These are phyloP conservation scores for Claviceps maximensis DNA, from an alignment of 2,329 filamentous ascomycete species.

Conservation along the genomic window DNA sequence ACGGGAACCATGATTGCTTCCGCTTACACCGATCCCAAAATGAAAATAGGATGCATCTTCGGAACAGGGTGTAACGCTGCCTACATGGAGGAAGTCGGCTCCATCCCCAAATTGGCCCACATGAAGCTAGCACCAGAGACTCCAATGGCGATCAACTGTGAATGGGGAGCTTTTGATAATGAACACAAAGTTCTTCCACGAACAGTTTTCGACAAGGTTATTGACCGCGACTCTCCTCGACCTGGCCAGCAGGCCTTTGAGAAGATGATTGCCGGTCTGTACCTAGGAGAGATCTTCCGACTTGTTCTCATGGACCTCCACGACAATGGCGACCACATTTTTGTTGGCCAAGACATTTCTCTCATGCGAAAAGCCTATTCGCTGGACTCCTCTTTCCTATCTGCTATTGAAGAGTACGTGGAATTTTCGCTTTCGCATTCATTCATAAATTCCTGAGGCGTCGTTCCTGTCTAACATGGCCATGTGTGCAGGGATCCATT, in stretches of 20 bases:
- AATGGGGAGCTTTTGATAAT: constrained; percentile 95
- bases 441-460: background rate
- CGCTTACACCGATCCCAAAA: constrained; percentile 83
- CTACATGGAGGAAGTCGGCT: constrained; percentile 89
- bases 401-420: constrained; percentile 73
- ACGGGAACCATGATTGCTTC: constrained; percentile 95
- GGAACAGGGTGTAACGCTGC: constrained; percentile 96
- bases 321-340: constrained; percentile 66
- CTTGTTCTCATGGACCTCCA: constrained; percentile 75
- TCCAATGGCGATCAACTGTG: constrained; percentile 93
- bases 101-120: constrained; percentile 85
- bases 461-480: background rate
- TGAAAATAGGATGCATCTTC: constrained; percentile 96
- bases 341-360: constrained; percentile 69
- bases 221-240: constrained; percentile 83
- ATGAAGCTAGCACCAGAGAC: constrained; percentile 74
- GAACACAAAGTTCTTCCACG: constrained; percentile 77
- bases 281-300: constrained; percentile 89
- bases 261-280: constrained; percentile 94
- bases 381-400: constrained; percentile 86
- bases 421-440: too few relatives aligned
- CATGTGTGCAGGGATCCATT: constrained; percentile 59
- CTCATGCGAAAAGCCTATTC: constrained; percentile 76
- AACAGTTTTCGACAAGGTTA: constrained; percentile 72
- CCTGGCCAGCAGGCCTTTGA: constrained; percentile 93